These are phyloP conservation scores for Solanum hybrid DNA, from an alignment of 305 asterid species.

Conservation along the genomic window DNA sequence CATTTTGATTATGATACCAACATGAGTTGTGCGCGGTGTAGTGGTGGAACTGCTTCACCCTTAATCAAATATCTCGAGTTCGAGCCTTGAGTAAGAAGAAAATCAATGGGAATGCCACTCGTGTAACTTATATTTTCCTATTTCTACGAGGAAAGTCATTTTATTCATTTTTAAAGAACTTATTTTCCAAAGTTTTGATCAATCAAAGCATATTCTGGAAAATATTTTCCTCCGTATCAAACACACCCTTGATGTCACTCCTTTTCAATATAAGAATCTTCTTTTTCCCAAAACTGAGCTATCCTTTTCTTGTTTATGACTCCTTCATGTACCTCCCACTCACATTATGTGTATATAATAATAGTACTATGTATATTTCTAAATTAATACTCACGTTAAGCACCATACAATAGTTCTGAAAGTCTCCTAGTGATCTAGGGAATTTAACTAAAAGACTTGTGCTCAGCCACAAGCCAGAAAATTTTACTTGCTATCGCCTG, in stretches of 20 bases:
- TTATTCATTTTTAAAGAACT: background rate
- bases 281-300: background rate
- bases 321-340: background rate
- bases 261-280: background rate
- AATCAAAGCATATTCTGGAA: background rate
- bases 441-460: background rate
- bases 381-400: background rate
- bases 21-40: background rate
- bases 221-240: background rate
- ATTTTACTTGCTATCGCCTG: background rate
- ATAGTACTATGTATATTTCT: background rate
- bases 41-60: background rate
- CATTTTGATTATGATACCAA: background rate
- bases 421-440: background rate
- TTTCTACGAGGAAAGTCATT: background rate
- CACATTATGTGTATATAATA: background rate
- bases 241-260: background rate
- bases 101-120: background rate
- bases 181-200: background rate
- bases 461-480: background rate
- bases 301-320: background rate
- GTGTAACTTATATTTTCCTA: background rate
- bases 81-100: background rate
- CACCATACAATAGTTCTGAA: background rate
- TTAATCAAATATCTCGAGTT: rapidly evolving